Evolutionary conservation across 208 protist species (phyloP), one percentile per base, ranked within the genome.

Genomic region (Herpetomonas tarakana): DNA sequence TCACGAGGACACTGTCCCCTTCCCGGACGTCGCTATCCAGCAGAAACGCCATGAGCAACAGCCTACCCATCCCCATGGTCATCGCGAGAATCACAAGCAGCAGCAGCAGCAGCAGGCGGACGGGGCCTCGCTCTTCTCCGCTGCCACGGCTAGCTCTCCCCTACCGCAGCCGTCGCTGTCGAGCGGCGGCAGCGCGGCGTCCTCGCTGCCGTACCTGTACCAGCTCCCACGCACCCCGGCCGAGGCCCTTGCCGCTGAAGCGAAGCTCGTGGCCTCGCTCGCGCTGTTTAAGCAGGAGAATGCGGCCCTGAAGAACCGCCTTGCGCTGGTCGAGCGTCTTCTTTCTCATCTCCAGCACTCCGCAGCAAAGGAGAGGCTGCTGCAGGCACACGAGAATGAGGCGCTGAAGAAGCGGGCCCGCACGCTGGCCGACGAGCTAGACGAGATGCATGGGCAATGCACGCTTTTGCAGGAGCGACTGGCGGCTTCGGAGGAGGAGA

Each of bases 181-280:
- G 12, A 22, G 35, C 26, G n/a, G 61, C n/a, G 49, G 54, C 35
- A 47, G 59, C 22, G 46, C 60, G 1, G 26, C 58, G 19, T 69
- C 59, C 39, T 62, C 59, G 25, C 54, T 86, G 25, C 68, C 78
- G 58, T 77, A 72, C 49, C 57, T 86, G 14, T 86, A 86, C 28
- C 70, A 74, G 24, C 60, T 82, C 1, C 78, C 78, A 14, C 71
- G 74, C 28, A 78, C 53, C 31, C 78, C 78, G 0, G 78, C 70
- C 4, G 78, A 81, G 66, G 70, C 73, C 1, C 60, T 87, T 27
- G 62, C 76, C 47, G 81, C 81, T 70, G 68, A 88, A 54, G 45
- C 88, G 60, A 63, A 65, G n/a, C 69, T 91, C 47, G 53, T 84
- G 12, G 71, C 81, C 44, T 68, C 75, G 39, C 19, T 91, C n/a